Percentiles rank a stretch among this genome's conserved stretches.
Conservation (phyloP, 1,284 basidiomycete species). For the Inonotus obliquus region DNA sequence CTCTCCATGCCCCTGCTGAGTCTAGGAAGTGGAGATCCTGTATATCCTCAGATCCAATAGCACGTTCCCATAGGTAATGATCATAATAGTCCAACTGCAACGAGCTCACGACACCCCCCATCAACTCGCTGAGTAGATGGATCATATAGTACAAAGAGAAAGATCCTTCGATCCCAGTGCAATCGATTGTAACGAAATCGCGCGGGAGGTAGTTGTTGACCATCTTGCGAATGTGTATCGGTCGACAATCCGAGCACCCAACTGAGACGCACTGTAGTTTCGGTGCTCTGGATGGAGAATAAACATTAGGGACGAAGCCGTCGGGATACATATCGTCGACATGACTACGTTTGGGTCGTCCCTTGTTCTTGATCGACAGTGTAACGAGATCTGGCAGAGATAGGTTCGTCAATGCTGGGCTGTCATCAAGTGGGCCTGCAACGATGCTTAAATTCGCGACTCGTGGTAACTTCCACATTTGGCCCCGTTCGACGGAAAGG, state of each 20-base stretch:
- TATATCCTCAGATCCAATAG: not conserved
- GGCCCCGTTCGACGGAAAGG: no score
- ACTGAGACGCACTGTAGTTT: not conserved
- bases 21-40: not conserved
- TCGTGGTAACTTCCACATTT: not conserved
- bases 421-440: not conserved
- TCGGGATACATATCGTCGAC: no score
- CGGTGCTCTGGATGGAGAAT: not conserved
- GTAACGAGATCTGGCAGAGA: not conserved
- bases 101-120: not conserved
- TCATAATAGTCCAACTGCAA: not conserved
- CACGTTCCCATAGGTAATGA: not conserved
- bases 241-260: not conserved
- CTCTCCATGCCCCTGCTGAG: not conserved
- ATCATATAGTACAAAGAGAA: not conserved
- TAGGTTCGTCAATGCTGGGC: not conserved
- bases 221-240: not conserved
- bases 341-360: no score
- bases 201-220: not conserved
- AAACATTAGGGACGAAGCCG: no score
- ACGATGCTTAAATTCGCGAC: not conserved
- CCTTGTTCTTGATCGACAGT: not conserved
- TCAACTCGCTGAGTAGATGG: not conserved
- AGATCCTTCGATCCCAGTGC: not conserved
- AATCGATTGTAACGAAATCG: not conserved